phyloP scores from a whole-genome alignment of 768 basidiomycete species.

The Xerocomus spinulosus region DNA sequence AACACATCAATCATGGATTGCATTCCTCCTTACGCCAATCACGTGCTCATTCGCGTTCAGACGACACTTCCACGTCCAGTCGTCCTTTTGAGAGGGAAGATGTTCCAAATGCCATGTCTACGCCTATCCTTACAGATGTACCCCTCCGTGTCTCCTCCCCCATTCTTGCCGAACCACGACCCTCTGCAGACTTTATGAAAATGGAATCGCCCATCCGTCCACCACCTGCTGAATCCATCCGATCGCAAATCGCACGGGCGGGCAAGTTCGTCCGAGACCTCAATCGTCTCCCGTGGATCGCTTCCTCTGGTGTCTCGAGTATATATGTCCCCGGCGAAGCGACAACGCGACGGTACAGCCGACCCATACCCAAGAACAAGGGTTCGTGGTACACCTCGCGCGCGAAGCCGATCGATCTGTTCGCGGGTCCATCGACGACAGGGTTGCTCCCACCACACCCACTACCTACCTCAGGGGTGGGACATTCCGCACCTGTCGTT shows the following conservation, averaged over 20 bases:
- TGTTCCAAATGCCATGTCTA: constrained; percentile 27
- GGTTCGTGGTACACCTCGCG: constrained; percentile 29
- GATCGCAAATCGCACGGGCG: constrained; percentile 35
- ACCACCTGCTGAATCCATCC: constrained; percentile 31
- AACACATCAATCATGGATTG: constrained; percentile 14
- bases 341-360: constrained; percentile 26
- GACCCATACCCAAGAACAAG: constrained; percentile 24
- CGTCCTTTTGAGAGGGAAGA: constrained; percentile 22
- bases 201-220: constrained; percentile 44
- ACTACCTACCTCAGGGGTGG: background rate
- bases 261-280: constrained; percentile 36
- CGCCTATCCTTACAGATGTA: constrained; percentile 24
- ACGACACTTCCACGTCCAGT: constrained; percentile 21
- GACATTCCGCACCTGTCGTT: constrained; percentile 3
- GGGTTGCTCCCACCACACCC: constrained; percentile 23
- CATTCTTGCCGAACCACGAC: constrained; percentile 38
- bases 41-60: constrained; percentile 19
- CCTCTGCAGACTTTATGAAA: constrained; percentile 45
- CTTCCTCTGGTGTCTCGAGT: constrained; percentile 41
- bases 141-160: constrained; percentile 33
- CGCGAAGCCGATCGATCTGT: constrained; percentile 25
- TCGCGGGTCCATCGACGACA: constrained; percentile 31
- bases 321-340: constrained; percentile 43
- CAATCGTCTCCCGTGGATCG: constrained; percentile 45
- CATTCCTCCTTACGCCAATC: constrained; percentile 11